Evolutionary conservation across 1,284 basidiomycete genomes (phyloP), one percentile per base, ranked within the genome.

Genomic region (Inonotus hispidus): DNA sequence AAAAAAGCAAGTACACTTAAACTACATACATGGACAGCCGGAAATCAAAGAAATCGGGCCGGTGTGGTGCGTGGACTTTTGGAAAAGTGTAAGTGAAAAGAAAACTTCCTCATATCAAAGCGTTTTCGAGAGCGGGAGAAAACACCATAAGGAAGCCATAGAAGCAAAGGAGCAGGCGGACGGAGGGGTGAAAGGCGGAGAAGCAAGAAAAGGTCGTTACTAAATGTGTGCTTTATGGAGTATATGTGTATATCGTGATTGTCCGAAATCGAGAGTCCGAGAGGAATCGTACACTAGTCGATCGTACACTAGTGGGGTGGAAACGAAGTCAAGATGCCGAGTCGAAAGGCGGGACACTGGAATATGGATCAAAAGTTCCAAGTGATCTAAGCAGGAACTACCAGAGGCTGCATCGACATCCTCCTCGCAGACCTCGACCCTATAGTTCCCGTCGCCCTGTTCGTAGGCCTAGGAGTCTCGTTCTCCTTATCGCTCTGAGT

Each of bases 401-500:
- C 27, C 4, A 53, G 35, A 4, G 47, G 59, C 37, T 60, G 59
- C 49, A 58, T 62, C 37, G 60, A 62, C 45, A 35, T 58, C 47
- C 60, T 58, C 19, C 60, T 37, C 41, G 54, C 19, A 32, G 32
- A 4, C 8, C 32, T 32, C 32, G 32, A 3, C 39, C 11, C 39
- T 41, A 13, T 13, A 13, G 39, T 14, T 3, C 4, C 39, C 14
- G 21, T 47, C 3, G 39, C 43, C 37, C 32, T 29, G 25, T 49
- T 49, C 19, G 29, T 4, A 37, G 57, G 57, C 25, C 37, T 59
- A 19, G 61, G 62, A 19, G 53, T 63, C 19, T 53, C 58, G 38
- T 63, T 63, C 46, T 63, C 62, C 41, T 63, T 63, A 39, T 63
- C 62, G 19, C 58, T 58, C 37, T 32, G 14, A 25, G 53, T 58